Evolutionary conservation across 2,329 filamentous ascomycete genomes (phyloP), one percentile per base, ranked within the genome.

Genomic region (Aspergillus sp.): DNA sequence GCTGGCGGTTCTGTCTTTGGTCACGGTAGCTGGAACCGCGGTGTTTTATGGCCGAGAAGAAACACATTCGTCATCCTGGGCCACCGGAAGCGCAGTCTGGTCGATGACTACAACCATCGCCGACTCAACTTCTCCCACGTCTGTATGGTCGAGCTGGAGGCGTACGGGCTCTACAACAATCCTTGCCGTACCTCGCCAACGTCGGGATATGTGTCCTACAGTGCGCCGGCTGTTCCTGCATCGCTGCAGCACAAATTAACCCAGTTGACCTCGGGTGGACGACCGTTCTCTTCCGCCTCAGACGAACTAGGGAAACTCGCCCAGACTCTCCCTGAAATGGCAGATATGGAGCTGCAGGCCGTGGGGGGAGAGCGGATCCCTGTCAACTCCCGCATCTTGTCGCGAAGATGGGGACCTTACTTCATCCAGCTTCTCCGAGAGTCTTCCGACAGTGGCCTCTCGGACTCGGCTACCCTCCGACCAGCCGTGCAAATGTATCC

Each of bases 41-140:
- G 94, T 38, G 84, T 99, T 25, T 73, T 99, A 6, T 99, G 94
- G 94, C 89, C 89, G 65, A 84, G 93, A 41, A 84, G 94, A 57
- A 99, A 97, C 68, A 90, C 91, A 0, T 99, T 97, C 74, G 91
- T 97, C 31, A 93, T 99, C 58, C 80, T 99, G 34, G 94, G 94
- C 44, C 95, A 97, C 70, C 85, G 94, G 34, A 96, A 96, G 72
- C 81, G 94, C 57, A 97, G 89, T 61, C 80, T 99, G 29, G 93
- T 97, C 0, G 93, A 99, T 62, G 94, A 99, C 71, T 99, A 99
- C 73, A 97, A 97, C 68, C 94, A 97, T 66, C 88, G 94, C 10
- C 88, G 94, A 21, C 95, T 99, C 73, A 99, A 99, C 72, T 99
- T 97, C 69, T 89, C 89, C 9, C 95, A 99, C 66, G 86, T 97